phyloP scores from a whole-genome alignment of 2,329 filamentous ascomycete genomes.

The Diplocarpon rosae region DNA sequence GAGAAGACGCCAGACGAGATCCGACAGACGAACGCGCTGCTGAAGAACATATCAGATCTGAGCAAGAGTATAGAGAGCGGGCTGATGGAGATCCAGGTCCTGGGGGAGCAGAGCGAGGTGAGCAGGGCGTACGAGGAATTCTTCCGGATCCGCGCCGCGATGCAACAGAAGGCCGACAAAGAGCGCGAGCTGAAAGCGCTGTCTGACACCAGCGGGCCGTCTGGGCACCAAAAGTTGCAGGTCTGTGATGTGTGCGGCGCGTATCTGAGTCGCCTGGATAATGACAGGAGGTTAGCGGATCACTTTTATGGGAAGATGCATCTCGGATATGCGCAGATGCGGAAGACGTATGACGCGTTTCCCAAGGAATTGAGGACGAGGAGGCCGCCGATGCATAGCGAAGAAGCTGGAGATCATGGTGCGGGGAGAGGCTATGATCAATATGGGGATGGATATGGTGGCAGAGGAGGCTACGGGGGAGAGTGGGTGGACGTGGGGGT shows the following conservation, averaged over 20 bases:
- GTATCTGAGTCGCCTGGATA: slow-evolving; percentile 84
- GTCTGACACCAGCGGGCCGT: slow-evolving; percentile 83
- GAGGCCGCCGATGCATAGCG: slow-evolving; percentile 43
- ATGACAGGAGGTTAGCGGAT: slow-evolving; percentile 85
- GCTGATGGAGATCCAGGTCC: slow-evolving; percentile 72
- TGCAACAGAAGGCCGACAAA: slow-evolving; percentile 69
- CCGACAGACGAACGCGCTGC: slow-evolving; percentile 78
- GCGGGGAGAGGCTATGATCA: slow-evolving; percentile 44
- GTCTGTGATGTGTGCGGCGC: slow-evolving; percentile 98
- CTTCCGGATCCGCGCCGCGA: slow-evolving; percentile 71
- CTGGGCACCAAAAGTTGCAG: slow-evolving; percentile 93
- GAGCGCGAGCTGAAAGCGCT: slow-evolving; percentile 85
- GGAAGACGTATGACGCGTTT: slow-evolving; percentile 81
- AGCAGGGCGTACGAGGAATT: slow-evolving; percentile 77
- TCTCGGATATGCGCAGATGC: slow-evolving; percentile 94
- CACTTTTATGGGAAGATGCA: slow-evolving; percentile 99
- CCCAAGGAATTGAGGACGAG: slow-evolving; percentile 76
- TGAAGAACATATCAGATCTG: slow-evolving; percentile 79
- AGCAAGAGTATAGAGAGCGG: slow-evolving; percentile 68
- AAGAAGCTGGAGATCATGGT: slow-evolving; percentile 39
- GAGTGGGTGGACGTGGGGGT: slow-evolving; percentile 19
- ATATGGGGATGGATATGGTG: slow-evolving; percentile 33
- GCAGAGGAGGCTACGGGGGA: slow-evolving; percentile 31
- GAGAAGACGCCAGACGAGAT: slow-evolving; percentile 99
- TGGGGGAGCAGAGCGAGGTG: slow-evolving; percentile 73